phyloP scores from a whole-genome alignment of 768 basidiomycete species.

The Roridomyces roridus region DNA sequence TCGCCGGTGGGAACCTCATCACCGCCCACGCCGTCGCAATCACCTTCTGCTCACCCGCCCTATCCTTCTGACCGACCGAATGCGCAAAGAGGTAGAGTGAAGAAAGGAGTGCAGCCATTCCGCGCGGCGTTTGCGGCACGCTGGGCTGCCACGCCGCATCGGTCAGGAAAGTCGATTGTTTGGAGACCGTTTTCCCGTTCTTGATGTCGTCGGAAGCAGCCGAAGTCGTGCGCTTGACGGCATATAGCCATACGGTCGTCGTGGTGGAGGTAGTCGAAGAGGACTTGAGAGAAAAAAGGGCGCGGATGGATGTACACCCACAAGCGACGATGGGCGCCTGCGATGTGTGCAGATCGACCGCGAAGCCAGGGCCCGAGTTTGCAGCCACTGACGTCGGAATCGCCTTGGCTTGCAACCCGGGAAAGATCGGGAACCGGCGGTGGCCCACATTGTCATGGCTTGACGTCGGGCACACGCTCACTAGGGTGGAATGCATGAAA shows the following conservation, averaged over 20 bases:
- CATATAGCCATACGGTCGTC: constrained; percentile 24
- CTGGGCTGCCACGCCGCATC: constrained; percentile 31
- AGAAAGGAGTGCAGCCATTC: constrained; percentile 37
- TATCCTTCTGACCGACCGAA: constrained; percentile 24
- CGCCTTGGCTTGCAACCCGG: no score
- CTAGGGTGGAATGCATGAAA: constrained; percentile 30
- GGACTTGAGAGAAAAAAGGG: constrained; percentile 19
- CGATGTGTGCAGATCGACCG: constrained; percentile 33
- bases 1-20: constrained; percentile 33
- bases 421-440: constrained; percentile 28
- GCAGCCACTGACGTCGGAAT: neutral
- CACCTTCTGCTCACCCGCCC: constrained; percentile 21
- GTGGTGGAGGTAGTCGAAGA: neutral
- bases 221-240: constrained; percentile 22
- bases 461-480: constrained; percentile 32
- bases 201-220: neutral
- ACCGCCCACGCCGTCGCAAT: constrained; percentile 29
- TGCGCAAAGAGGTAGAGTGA: constrained; percentile 33
- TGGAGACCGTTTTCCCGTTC: constrained; percentile 19
- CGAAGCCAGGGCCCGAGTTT: neutral
- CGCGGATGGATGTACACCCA: constrained; percentile 26
- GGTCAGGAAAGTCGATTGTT: constrained; percentile 26
- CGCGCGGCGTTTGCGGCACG: constrained; percentile 31
- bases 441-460: constrained; percentile 23
- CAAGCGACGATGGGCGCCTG: constrained; percentile 29